phyloP scores from a whole-genome alignment of 805 yeast species.

The Metschnikowia koreensis region DNA sequence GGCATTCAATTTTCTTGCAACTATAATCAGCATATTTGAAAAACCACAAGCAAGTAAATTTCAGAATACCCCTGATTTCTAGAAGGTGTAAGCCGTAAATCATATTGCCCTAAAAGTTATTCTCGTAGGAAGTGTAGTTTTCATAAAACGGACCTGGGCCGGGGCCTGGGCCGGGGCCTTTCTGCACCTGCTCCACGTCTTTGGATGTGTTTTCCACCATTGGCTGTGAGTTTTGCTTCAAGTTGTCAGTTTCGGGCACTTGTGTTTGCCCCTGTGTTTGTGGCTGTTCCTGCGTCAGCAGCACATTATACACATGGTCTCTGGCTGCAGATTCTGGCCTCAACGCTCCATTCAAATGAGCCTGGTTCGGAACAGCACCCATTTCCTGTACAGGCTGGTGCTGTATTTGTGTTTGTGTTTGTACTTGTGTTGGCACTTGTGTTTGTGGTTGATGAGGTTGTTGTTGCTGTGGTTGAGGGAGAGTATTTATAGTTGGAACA shows the following conservation, averaged over 20 bases:
- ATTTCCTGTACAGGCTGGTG: not conserved
- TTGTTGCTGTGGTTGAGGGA: not conserved
- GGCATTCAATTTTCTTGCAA: no score
- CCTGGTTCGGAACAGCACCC: not conserved
- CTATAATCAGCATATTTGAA: no score
- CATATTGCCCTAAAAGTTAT: slow-evolving; percentile 5
- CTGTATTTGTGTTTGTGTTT: not conserved
- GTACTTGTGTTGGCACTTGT: not conserved
- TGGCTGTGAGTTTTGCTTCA: not conserved
- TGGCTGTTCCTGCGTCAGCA: not conserved
- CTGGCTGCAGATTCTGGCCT: not conserved
- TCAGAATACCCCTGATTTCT: no score
- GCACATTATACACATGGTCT: not conserved
- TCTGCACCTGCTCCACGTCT: not conserved
- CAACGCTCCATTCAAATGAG: not conserved
- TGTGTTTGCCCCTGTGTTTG: not conserved
- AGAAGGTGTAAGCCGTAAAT: no score
- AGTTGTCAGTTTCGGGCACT: not conserved
- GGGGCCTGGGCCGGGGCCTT: not conserved
- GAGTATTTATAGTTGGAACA: not conserved
- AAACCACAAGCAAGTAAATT: no score
- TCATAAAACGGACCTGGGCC: slow-evolving; percentile 8
- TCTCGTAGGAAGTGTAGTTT: slow-evolving; percentile 13
- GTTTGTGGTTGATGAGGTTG: not conserved
- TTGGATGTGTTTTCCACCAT: not conserved